These are phyloP conservation scores for Acacia melanoxylon DNA, from an alignment of 306 rosid species.

Conservation along the genomic window DNA sequence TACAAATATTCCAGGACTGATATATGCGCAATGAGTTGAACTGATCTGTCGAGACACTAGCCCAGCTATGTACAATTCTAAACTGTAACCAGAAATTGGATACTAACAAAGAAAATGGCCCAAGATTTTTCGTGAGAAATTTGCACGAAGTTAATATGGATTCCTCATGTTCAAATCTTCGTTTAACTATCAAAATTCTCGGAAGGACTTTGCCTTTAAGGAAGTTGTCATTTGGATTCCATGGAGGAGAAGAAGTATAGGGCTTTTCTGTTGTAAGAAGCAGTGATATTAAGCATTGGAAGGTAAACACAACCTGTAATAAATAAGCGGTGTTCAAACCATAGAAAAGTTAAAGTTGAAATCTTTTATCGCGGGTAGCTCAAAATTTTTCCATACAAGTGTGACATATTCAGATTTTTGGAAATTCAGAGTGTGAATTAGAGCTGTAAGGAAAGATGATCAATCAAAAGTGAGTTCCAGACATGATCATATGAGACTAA, in stretches of 20 bases:
- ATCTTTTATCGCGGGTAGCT: slow-evolving; percentile 22
- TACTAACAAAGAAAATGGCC: not conserved
- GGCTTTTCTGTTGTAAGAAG: not conserved
- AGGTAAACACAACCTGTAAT: not conserved
- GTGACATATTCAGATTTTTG: not conserved
- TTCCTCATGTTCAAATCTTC: not conserved
- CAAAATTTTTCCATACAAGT: slow-evolving; percentile 3
- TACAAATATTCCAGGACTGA: not conserved
- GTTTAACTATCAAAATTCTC: not conserved
- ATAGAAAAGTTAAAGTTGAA: slow-evolving; percentile 16
- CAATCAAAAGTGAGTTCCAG: not conserved
- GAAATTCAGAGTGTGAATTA: not conserved
- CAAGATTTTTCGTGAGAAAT: not conserved
- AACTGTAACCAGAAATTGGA: not conserved
- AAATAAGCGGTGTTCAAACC: not conserved
- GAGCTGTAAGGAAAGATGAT: not conserved
- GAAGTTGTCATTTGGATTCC: slow-evolving; percentile 13
- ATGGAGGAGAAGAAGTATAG: not conserved
- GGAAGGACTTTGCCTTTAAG: not conserved
- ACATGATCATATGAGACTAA: not conserved
- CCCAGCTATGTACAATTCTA: not conserved
- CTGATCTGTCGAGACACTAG: not conserved
- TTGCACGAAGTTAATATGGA: not conserved
- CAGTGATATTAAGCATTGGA: not conserved
- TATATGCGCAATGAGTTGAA: not conserved